Conservation (phyloP, 1,284 basidiomycete species). For the Malassezia equina region DNA sequence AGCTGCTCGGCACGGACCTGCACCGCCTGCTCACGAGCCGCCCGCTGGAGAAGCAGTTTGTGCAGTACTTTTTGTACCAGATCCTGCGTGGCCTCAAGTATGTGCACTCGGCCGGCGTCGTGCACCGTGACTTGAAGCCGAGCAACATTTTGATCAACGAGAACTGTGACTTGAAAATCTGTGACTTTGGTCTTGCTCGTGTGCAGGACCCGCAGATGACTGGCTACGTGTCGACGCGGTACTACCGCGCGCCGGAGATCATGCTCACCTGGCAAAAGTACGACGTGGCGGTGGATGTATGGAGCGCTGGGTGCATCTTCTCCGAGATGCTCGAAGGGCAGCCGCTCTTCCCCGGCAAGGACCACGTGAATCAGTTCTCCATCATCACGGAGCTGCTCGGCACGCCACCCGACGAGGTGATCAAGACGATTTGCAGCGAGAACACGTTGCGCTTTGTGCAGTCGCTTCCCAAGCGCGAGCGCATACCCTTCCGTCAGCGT, state of each 20-base stretch:
- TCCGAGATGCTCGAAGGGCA: slow-evolving; percentile 99
- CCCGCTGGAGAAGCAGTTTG: slow-evolving; percentile 98
- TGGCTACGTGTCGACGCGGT: slow-evolving; percentile 95
- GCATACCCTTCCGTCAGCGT: slow-evolving; percentile 88
- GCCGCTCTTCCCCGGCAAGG: slow-evolving; percentile 96
- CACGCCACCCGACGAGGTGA: slow-evolving; percentile 97
- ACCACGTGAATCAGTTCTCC: slow-evolving; percentile 98
- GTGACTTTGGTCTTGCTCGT: slow-evolving; percentile 93
- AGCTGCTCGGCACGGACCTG: slow-evolving; percentile 92
- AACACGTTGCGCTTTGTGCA: slow-evolving; percentile 99
- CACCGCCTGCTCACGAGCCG: slow-evolving; percentile 91
- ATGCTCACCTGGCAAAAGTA: slow-evolving; percentile 99
- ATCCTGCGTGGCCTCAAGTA: slow-evolving; percentile 97
- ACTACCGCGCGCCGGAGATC: slow-evolving; percentile 98
- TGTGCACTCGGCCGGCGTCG: slow-evolving; percentile 96
- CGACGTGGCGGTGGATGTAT: slow-evolving; percentile 94
- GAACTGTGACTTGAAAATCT: slow-evolving; percentile 98
- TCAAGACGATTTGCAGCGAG: slow-evolving; percentile 94
- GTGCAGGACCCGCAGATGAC: slow-evolving; percentile 97
- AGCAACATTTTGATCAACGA: slow-evolving; percentile 99
- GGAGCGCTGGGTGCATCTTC: slow-evolving; percentile 98
- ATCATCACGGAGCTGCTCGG: slow-evolving; percentile 98
- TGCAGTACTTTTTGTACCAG: slow-evolving; percentile 98
- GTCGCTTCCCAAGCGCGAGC: slow-evolving; percentile 87
- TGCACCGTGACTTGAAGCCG: slow-evolving; percentile 94